These are phyloP conservation scores for Melocanna baccifera DNA, from an alignment of 176 grass and related monocot genomes.

Conservation along the genomic window DNA sequence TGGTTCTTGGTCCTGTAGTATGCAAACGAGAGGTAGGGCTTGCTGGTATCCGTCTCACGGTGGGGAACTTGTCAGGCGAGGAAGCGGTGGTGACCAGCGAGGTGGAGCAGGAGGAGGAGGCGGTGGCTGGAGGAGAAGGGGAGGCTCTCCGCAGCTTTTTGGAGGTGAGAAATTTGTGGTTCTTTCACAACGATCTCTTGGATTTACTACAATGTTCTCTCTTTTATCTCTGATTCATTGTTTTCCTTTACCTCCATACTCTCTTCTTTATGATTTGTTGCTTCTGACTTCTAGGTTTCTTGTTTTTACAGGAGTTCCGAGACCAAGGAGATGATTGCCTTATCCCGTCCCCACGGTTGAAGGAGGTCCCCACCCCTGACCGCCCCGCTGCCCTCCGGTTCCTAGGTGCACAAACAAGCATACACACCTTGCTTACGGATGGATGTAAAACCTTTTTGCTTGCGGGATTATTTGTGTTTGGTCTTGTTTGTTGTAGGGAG, in stretches of 20 bases:
- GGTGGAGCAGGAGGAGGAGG: neutral
- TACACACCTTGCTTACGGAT: neutral
- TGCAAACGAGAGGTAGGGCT: neutral
- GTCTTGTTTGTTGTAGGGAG: conserved; percentile 45
- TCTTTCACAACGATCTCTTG: neutral
- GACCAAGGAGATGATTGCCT: conserved; percentile 30
- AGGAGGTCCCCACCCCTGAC: conserved; percentile 52
- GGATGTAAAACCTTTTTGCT: neutral
- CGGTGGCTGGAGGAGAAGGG: neutral
- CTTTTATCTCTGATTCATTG: neutral
- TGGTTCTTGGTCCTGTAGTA: neutral
- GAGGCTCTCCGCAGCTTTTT: conserved; percentile 28
- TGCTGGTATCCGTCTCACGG: neutral
- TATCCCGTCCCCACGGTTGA: conserved; percentile 51
- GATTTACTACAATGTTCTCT: neutral
- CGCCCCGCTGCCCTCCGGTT: conserved; percentile 46
- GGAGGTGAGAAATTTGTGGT: conserved; percentile 11
- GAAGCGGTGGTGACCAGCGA: neutral
- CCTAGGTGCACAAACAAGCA: conserved; percentile 45
- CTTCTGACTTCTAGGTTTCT: neutral
- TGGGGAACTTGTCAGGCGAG: conserved; percentile 22
- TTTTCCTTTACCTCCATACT: neutral
- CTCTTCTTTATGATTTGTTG: neutral
- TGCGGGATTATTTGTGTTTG: neutral
- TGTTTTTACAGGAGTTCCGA: conserved; percentile 43